Conservation (phyloP, 2,329 filamentous ascomycete genomes). For the Juglanconis oblonga region DNA sequence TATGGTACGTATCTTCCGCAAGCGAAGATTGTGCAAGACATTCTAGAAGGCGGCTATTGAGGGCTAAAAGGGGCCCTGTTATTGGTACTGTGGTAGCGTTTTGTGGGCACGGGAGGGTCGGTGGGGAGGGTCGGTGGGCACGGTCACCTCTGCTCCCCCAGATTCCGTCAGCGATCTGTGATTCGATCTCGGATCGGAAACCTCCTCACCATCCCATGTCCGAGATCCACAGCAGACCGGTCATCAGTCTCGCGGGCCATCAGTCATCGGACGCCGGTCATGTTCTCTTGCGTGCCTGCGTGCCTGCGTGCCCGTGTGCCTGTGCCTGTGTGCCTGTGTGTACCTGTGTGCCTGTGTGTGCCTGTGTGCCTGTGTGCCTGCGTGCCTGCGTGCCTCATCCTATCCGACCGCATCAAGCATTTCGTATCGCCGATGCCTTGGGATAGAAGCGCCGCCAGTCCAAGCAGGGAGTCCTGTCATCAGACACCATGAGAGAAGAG, state of each 20-base stretch:
- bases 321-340: background rate
- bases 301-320: background rate
- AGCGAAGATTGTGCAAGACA: background rate
- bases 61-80: background rate
- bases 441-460: background rate
- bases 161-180: constrained; percentile 23
- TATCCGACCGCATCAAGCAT: background rate
- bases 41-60: constrained; percentile 18
- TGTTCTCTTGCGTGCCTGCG: background rate
- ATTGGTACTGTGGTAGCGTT: background rate
- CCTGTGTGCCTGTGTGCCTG: too few relatives aligned
- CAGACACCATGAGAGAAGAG: background rate
- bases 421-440: background rate
- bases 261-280: constrained; percentile 1
- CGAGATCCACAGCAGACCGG: background rate
- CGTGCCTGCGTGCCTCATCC: background rate
- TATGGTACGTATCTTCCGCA: background rate
- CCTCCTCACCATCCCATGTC: background rate
- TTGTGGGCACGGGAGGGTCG: background rate
- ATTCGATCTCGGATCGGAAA: constrained; percentile 27
- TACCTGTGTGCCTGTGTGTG: too few relatives aligned
- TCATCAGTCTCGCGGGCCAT: background rate
- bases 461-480: background rate
- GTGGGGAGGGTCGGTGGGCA: constrained; percentile 7
- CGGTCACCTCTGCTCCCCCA: constrained; percentile 10